These are phyloP conservation scores for Globisporangium rhizosaccharum DNA, from an alignment of 352 stramenopile species.

Conservation along the genomic window DNA sequence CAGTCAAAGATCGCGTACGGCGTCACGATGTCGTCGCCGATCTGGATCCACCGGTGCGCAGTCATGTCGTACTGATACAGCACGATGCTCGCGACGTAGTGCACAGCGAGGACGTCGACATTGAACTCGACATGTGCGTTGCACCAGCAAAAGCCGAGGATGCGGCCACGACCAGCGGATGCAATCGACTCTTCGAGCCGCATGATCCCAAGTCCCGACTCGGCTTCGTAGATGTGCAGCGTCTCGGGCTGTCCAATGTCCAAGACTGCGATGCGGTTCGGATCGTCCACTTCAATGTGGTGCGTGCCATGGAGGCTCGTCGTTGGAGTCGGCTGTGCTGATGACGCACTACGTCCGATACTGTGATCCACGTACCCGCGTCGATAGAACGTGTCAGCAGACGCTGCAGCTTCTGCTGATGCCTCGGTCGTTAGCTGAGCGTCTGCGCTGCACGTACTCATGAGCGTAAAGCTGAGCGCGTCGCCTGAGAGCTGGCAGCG, in stretches of 20 bases:
- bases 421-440: background rate
- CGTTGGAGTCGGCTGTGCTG: background rate
- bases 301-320: conserved; percentile 22
- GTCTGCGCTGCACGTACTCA: conserved; percentile 33
- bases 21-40: conserved; percentile 58
- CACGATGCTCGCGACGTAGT: conserved; percentile 59
- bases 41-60: conserved; percentile 43
- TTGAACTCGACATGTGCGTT: conserved; percentile 82
- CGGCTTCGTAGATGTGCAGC: conserved; percentile 70
- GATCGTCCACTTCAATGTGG: conserved; percentile 84
- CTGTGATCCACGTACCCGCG: conserved; percentile 20
- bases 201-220: conserved; percentile 77
- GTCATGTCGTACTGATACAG: conserved; percentile 81
- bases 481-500: conserved; percentile 47
- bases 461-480: conserved; percentile 66
- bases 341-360: background rate
- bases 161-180: conserved; percentile 42
- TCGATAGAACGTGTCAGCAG: conserved; percentile 22
- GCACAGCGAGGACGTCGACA: conserved; percentile 67
- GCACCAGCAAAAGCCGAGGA: conserved; percentile 79
- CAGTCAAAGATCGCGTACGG: conserved; percentile 69
- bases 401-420: background rate
- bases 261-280: conserved; percentile 73
- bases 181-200: conserved; percentile 59
- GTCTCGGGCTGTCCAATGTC: conserved; percentile 36